Base-by-base conservation (phyloP, 2,329 filamentous ascomycete genomes). In the Aureobasidium sp. region DNA sequence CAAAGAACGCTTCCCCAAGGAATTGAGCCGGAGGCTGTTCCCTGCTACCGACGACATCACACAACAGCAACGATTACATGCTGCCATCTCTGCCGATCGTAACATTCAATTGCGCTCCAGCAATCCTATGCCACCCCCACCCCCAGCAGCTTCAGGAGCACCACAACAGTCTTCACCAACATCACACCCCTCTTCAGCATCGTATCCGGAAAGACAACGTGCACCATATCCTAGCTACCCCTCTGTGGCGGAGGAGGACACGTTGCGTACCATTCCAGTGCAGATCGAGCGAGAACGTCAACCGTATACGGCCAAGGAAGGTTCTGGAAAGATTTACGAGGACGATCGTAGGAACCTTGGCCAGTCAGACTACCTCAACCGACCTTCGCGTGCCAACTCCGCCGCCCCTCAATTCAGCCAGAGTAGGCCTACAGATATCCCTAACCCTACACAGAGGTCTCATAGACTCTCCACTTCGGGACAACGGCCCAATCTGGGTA, bases 1-100 rank as follows among this genome's bases (percentile, higher is more conserved):
- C 58, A 81, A 79, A 10, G 86, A 90, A 66, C 76, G 86, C 2
- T 84, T 94, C 52, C 90, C 89, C 0, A 89, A 88, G 58, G 84
- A 90, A 60, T 76, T 95, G 2, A 84, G 87, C 1, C 76, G 88
- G 35, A 78, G 85, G 48, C 74, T 93, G 3, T 79, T 95, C 34
- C 89, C 89, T 0, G 71, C 72, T 0, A 66, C 68, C 6, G 73
- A 78, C 1, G 80, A 88, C 62, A 76, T 0, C 71, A 78, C 27
- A 11, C 72, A 79, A 1, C 78, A 81, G 53, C 79, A 83, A 56
- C 70, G 80, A 17, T 70, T 90, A 7, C 78, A 83, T 16, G 74
- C 79, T 38, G 77, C 79, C 1, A 72, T 90, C 16, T 72, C 74
- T 25, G 72, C 76, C 58, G 74, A 79, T 60, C 72, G 74, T 58